Conservation (phyloP, 2,329 filamentous ascomycete genomes). For the Xylariaceae sp. region DNA sequence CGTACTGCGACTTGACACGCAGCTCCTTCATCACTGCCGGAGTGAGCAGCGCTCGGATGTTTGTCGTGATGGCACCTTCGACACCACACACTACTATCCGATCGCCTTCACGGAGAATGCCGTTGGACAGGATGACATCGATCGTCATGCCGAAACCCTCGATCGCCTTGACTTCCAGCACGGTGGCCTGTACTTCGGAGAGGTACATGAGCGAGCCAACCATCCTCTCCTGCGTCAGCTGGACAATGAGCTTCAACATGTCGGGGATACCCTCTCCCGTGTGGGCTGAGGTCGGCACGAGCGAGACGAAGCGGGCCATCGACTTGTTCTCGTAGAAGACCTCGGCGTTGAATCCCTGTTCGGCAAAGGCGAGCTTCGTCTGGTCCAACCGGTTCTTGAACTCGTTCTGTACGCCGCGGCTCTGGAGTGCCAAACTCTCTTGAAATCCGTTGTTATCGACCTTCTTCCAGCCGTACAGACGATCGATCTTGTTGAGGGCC, state of each 20-base stretch:
- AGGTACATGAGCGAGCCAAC: constrained; percentile 96
- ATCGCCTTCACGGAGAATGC: constrained; percentile 89
- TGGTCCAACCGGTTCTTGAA: constrained; percentile 85
- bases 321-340: constrained; percentile 97
- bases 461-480: constrained; percentile 98
- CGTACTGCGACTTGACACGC: constrained; percentile 90
- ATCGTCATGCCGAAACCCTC: constrained; percentile 99
- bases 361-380: constrained; percentile 89
- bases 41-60: constrained; percentile 89
- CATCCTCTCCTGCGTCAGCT: constrained; percentile 95
- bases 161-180: constrained; percentile 97
- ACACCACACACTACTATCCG: constrained; percentile 92
- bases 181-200: constrained; percentile 93
- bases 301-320: constrained; percentile 89
- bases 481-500: constrained; percentile 98
- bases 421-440: constrained; percentile 84
- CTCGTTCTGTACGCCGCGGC: constrained; percentile 87
- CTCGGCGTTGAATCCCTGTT: constrained; percentile 97
- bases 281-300: constrained; percentile 93
- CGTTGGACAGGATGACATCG: constrained; percentile 93
- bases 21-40: constrained; percentile 90
- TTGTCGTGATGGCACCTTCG: constrained; percentile 92
- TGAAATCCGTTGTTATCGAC: constrained; percentile 98
- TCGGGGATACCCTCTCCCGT: constrained; percentile 99
- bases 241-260: constrained; percentile 91